These are phyloP conservation scores for Erodium maritimum DNA, from an alignment of 345 rosid species.

Conservation along the genomic window DNA sequence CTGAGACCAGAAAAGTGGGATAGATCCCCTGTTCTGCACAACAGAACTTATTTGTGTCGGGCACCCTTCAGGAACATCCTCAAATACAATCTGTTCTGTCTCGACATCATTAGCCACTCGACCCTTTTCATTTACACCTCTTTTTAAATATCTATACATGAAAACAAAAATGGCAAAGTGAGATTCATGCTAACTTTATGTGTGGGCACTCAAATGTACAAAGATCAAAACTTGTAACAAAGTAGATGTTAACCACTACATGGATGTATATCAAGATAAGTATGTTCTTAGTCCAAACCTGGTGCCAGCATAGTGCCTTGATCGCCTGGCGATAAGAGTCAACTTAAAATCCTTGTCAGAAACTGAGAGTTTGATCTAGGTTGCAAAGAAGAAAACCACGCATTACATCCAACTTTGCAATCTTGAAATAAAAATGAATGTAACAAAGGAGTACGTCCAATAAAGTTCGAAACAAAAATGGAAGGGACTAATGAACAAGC, in stretches of 20 bases:
- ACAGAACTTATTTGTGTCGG: conserved; percentile 75
- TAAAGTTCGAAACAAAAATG: not conserved
- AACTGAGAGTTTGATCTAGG: conserved; percentile 25
- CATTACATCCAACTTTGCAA: not conserved
- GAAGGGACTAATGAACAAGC: not conserved
- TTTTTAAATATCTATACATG: conserved; percentile 59
- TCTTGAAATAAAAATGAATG: not conserved
- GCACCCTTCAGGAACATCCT: conserved; percentile 61
- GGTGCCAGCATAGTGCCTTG: conserved; percentile 95
- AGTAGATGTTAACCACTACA: too few species aligned
- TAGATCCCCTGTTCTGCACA: conserved; percentile 91
- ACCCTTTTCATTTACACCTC: conserved; percentile 95
- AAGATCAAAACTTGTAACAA: too few species aligned
- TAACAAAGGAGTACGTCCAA: not conserved
- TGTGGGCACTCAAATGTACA: too few species aligned
- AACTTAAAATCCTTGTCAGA: conserved; percentile 49
- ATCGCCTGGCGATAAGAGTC: conserved; percentile 81
- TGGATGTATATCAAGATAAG: too few species aligned
- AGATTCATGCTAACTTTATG: not conserved
- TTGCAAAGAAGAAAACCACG: not conserved
- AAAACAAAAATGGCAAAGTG: conserved; percentile 10
- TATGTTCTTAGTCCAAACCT: conserved; percentile 16
- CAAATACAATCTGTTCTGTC: conserved; percentile 89
- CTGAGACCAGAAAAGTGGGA: conserved; percentile 97
- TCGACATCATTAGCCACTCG: conserved; percentile 99